phyloP scores from a whole-genome alignment of 2,329 filamentous ascomycete genomes.

The Aspergillus tamarii region DNA sequence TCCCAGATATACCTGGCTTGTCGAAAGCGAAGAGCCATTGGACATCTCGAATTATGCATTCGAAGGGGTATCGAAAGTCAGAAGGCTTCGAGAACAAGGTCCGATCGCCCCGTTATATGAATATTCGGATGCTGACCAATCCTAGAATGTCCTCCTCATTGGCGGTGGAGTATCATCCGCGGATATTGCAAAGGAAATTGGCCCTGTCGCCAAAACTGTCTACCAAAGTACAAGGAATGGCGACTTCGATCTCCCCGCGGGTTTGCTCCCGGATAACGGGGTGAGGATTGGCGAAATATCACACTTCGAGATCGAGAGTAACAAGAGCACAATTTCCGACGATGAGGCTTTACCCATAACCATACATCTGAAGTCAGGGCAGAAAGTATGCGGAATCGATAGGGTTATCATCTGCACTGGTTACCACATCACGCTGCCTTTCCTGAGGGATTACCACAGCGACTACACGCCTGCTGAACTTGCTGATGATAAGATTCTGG shows the following conservation, averaged over 20 bases:
- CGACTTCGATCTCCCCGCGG: slow-evolving; percentile 60
- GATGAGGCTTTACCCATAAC: slow-evolving; percentile 52
- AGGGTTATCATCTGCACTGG: slow-evolving; percentile 68
- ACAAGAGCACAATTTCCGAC: neutral
- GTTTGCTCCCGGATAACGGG: slow-evolving; percentile 57
- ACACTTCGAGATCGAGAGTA: slow-evolving; percentile 44
- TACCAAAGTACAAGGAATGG: slow-evolving; percentile 64
- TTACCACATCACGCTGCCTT: slow-evolving; percentile 70
- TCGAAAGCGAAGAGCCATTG: slow-evolving; percentile 50
- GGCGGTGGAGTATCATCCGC: slow-evolving; percentile 60
- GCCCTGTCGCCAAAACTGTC: slow-evolving; percentile 47
- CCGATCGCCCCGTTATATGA: slow-evolving; percentile 18
- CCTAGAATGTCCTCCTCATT: slow-evolving; percentile 57
- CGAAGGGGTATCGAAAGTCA: slow-evolving; percentile 55
- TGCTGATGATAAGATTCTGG: slow-evolving; percentile 58
- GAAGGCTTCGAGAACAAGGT: slow-evolving; percentile 58
- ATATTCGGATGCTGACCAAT: neutral
- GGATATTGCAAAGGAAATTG: slow-evolving; percentile 59
- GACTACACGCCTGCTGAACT: slow-evolving; percentile 48
- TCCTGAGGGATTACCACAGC: slow-evolving; percentile 57
- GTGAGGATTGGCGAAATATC: slow-evolving; percentile 57
- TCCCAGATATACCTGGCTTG: slow-evolving; percentile 55
- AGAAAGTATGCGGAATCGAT: slow-evolving; percentile 59
- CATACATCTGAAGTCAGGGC: slow-evolving; percentile 58
- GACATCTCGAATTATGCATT: slow-evolving; percentile 53